Percentiles rank a stretch among this genome's conserved stretches.
These are phyloP conservation scores for Capronia americana DNA, from an alignment of 2,329 filamentous ascomycete genomes.

Conservation along the genomic window DNA sequence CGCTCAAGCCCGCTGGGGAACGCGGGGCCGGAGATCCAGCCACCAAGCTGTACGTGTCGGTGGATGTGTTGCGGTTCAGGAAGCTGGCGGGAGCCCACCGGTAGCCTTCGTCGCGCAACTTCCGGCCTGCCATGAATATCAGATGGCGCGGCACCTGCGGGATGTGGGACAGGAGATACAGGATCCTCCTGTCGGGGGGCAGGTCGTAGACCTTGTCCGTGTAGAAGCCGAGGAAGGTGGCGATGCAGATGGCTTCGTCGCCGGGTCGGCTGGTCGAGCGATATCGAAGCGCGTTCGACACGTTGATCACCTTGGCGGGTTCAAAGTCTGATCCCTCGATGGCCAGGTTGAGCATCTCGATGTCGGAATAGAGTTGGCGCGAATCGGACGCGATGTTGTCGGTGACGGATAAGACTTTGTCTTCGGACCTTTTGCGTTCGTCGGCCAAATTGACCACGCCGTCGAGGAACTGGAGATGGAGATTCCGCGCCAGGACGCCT, in stretches of 20 bases:
- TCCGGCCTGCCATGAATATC: background rate
- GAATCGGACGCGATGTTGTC: background rate
- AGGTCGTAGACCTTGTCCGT: background rate
- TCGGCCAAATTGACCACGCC: background rate
- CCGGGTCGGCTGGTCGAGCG: background rate
- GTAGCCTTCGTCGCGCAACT: background rate
- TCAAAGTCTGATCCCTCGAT: conserved; percentile 2
- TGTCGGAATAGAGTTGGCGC: background rate
- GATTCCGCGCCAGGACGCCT: conserved; percentile 1
- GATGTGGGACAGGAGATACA: background rate
- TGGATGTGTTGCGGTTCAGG: background rate
- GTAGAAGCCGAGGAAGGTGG: conserved; percentile 1
- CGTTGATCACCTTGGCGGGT: background rate
- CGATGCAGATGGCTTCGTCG: conserved; percentile 1
- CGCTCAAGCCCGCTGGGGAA: no score
- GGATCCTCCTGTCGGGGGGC: background rate
- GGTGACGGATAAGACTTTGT: background rate
- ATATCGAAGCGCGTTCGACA: background rate
- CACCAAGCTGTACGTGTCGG: background rate
- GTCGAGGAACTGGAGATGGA: conserved; percentile 6
- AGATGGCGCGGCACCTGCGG: background rate
- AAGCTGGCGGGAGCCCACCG: conserved; percentile 8
- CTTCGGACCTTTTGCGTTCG: background rate
- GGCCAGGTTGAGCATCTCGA: conserved; percentile 1
- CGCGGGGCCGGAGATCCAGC: background rate